phyloP scores from a whole-genome alignment of 2,329 filamentous ascomycete species.

The Aureobasidium melanogenum region DNA sequence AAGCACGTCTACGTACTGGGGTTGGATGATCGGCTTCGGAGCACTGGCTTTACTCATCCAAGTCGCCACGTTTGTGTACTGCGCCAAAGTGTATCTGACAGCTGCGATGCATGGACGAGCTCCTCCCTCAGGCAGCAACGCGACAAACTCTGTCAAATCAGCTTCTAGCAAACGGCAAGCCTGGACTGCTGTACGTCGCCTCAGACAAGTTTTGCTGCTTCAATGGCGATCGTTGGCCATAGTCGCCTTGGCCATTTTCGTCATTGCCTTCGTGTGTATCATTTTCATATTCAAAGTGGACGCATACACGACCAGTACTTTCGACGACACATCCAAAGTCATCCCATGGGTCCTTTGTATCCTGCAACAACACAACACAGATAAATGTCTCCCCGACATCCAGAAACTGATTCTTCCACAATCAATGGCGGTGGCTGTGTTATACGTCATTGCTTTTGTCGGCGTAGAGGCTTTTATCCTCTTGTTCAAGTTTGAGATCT shows the following conservation, averaged over 20 bases:
- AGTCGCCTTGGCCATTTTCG: constrained; percentile 62
- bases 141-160: constrained; percentile 16
- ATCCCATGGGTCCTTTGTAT: constrained; percentile 22
- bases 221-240: constrained; percentile 79
- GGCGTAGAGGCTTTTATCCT: constrained; percentile 20
- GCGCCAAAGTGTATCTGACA: constrained; percentile 27
- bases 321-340: constrained; percentile 16
- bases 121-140: constrained; percentile 3
- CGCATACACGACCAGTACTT: constrained; percentile 15
- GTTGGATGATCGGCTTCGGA: constrained; percentile 29
- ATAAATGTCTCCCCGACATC: constrained; percentile 16
- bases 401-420: constrained; percentile 17
- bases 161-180: constrained; percentile 17
- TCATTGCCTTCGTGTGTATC: constrained; percentile 19
- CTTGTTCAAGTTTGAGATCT: constrained; percentile 17
- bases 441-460: constrained; percentile 19
- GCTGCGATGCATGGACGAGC: constrained; percentile 15
- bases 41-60: constrained; percentile 26
- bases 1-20: constrained; percentile 29
- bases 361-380: constrained; percentile 17
- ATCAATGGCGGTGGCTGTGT: constrained; percentile 16
- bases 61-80: constrained; percentile 27
- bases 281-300: constrained; percentile 21
- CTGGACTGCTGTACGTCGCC: constrained; percentile 63
- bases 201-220: constrained; percentile 67